phyloP scores from a whole-genome alignment of 768 basidiomycete species.

The Serendipita sp. region DNA sequence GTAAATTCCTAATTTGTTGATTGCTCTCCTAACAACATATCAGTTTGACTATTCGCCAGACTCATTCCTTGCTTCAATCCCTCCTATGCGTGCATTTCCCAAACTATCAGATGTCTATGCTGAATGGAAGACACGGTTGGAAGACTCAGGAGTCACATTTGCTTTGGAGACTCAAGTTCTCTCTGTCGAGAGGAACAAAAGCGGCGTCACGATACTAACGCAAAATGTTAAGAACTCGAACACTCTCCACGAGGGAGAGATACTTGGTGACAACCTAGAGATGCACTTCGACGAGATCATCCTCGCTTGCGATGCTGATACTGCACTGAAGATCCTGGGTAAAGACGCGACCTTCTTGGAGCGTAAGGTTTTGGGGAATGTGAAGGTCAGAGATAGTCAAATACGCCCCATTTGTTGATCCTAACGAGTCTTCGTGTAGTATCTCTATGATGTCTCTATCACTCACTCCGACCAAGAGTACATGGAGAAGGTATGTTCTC shows the following conservation, averaged over 20 bases:
- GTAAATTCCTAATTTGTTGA: background rate
- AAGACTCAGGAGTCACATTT: constrained; percentile 17
- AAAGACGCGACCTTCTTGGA: constrained; percentile 25
- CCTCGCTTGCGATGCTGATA: constrained; percentile 29
- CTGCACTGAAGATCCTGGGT: constrained; percentile 27
- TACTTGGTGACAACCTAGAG: constrained; percentile 17
- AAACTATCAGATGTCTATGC: constrained; percentile 20
- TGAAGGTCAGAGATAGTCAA: constrained; percentile 17
- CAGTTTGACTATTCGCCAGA: constrained; percentile 21
- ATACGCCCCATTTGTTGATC: background rate
- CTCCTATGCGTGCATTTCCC: constrained; percentile 25
- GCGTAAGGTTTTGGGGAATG: constrained; percentile 26
- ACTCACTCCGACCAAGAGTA: constrained; percentile 33
- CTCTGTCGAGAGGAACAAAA: constrained; percentile 14
- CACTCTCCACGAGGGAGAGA: constrained; percentile 16
- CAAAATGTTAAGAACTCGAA: constrained; percentile 17
- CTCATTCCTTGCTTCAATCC: constrained; percentile 21
- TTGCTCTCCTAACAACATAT: background rate
- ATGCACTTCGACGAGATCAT: constrained; percentile 31
- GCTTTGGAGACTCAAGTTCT: constrained; percentile 17
- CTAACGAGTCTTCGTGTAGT: background rate
- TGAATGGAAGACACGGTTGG: constrained; percentile 18
- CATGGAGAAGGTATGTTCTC: constrained; percentile 28
- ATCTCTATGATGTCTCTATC: constrained; percentile 29
- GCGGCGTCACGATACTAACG: background rate